A percentile compares a stretch with the other conserved stretches of the same genome.
These are phyloP conservation scores for Coriaria nepalensis DNA, from an alignment of 306 rosid species.

Conservation along the genomic window DNA sequence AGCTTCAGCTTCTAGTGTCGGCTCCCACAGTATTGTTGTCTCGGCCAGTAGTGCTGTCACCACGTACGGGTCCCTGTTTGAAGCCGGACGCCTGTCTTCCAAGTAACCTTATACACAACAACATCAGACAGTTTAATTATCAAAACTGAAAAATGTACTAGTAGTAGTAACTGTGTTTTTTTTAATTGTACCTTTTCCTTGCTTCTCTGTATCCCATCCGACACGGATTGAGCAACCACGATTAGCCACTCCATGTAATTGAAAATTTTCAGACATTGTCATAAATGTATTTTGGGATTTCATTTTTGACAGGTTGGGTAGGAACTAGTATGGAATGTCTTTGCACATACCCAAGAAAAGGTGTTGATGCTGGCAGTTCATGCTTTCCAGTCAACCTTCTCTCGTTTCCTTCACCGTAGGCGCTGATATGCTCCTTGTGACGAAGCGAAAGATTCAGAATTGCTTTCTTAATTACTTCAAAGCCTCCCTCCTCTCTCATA, in stretches of 20 bases:
- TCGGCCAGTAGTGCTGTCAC: constrained; percentile 81
- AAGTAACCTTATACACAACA: constrained; percentile 58
- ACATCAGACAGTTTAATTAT: constrained; percentile 12
- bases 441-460: constrained; percentile 92
- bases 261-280: constrained; percentile 17
- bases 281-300: neutral
- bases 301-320: neutral
- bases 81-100: constrained; percentile 99
- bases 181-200: constrained; percentile 62
- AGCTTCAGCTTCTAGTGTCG: constrained; percentile 95
- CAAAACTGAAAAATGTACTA: neutral
- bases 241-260: constrained; percentile 88
- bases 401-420: constrained; percentile 99
- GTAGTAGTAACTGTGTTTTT: neutral
- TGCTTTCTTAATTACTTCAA: constrained; percentile 81
- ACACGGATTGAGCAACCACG: constrained; percentile 99
- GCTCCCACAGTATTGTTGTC: constrained; percentile 77
- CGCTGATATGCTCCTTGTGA: constrained; percentile 69
- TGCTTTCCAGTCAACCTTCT: constrained; percentile 98
- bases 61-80: constrained; percentile 95
- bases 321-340: constrained; percentile 6
- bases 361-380: constrained; percentile 76
- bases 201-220: constrained; percentile 82
- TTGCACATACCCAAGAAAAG: constrained; percentile 80
- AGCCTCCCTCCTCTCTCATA: constrained; percentile 98